Base-by-base conservation (phyloP, 805 yeast genomes). In the Zygoascus bituminiphila region DNA sequence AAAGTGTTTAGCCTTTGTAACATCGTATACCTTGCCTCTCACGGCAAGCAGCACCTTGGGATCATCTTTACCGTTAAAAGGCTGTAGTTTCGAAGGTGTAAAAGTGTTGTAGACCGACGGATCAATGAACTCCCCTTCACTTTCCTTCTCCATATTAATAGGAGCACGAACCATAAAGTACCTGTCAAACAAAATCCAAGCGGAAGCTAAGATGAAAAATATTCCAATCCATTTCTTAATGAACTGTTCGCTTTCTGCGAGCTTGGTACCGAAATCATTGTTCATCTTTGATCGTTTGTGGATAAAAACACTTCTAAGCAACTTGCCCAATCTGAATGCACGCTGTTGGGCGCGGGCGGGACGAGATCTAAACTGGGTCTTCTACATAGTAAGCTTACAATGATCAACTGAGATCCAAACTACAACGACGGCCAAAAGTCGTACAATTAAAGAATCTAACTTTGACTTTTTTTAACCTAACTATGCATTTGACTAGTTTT, bases 1-100 rank as follows among this genome's bases (percentile, higher is more conserved):
- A 62, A 91, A 89, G 42, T 77, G 76, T 54, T 89, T 77, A 0
- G 95, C 95, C 9, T 72, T 70, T 4, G 86, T 71, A 19, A 88
- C 95, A 60, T 91, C 96, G 59, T 76, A 91, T 2, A 91, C 95
- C 22, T 74, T 81, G 1, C 96, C 95, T 56, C 75, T 78, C n/a
- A 91, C 87, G 0, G 87, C 93, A 53, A 91, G 77, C 60, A 82
- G 84, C n/a, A 91, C 87, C 58, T 79, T 79, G 46, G 81, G 81
- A 54, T 84, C 82, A 54, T 84, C 88, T 46, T 71, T 77, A 1
- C 98, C 98, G 64, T 91, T 88, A 70, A 69, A 88, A 57, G 80
- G 81, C 49, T 77, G 77, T 22, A 91, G 70, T 1, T 86, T 76
- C 48, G 70, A 63, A 23, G 97, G 97, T 7, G 89, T 87, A 68